Percentiles rank a stretch among this genome's conserved stretches.
Conservation (phyloP, 371 early-diverging fungal species). For the Smittium culicis region DNA sequence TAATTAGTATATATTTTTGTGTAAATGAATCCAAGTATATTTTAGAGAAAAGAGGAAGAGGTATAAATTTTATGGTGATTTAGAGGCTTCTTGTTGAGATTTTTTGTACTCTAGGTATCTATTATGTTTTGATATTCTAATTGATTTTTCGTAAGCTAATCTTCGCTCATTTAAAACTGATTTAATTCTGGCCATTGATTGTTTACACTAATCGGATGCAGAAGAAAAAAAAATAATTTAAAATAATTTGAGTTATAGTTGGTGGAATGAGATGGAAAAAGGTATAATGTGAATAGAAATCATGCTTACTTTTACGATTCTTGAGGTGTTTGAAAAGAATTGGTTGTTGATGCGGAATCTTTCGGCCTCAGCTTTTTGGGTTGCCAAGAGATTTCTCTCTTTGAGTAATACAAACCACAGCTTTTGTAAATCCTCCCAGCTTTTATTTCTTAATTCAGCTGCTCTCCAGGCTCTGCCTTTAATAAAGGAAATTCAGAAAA, state of each 20-base stretch:
- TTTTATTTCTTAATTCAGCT: conserved; percentile 76
- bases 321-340: conserved; percentile 55
- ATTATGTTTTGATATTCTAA: conserved; percentile 10
- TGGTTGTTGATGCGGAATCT: conserved; percentile 46
- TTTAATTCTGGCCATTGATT: conserved; percentile 89
- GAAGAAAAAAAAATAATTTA: background rate
- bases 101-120: conserved; percentile 11
- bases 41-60: too few species aligned
- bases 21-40: too few species aligned
- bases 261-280: too few species aligned
- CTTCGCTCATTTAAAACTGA: conserved; percentile 76
- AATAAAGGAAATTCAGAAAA: background rate
- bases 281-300: too few species aligned
- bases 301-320: conserved; percentile 58
- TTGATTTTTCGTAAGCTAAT: conserved; percentile 25
- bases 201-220: conserved; percentile 45
- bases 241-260: too few species aligned
- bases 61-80: too few species aligned
- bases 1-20: too few species aligned
- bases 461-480: conserved; percentile 85
- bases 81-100: background rate
- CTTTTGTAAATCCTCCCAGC: conserved; percentile 92
- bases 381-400: conserved; percentile 82
- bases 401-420: conserved; percentile 90
- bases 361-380: conserved; percentile 69